phyloP scores from a whole-genome alignment of 495 filamentous ascomycete genomes.

The Amorphotheca resinae region DNA sequence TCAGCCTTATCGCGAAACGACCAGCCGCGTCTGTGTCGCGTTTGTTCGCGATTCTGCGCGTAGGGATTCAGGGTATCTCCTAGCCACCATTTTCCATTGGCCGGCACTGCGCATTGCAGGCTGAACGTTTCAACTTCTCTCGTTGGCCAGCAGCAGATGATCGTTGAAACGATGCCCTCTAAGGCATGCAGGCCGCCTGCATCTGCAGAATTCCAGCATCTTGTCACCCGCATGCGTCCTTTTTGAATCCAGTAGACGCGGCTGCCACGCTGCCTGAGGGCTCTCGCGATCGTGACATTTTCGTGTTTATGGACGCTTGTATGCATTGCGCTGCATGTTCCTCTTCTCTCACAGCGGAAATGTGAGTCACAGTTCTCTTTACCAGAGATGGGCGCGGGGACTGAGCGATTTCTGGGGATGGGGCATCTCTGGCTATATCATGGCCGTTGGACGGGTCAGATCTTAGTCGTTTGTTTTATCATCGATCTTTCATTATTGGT shows the following conservation, averaged over 20 bases:
- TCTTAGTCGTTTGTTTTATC: neutral
- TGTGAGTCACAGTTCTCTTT: slow-evolving; percentile 5
- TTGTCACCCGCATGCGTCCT: slow-evolving; percentile 2
- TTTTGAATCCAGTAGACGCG: slow-evolving; percentile 15
- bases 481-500: too few relatives aligned
- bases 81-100: neutral
- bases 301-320: slow-evolving; percentile 11
- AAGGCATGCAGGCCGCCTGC: slow-evolving; percentile 6
- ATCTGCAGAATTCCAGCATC: too few relatives aligned
- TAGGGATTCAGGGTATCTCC: neutral
- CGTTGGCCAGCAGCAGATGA: neutral
- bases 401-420: slow-evolving; percentile 1
- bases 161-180: slow-evolving; percentile 3
- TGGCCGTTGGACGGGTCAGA: slow-evolving; percentile 1
- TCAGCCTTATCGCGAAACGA: too few relatives aligned
- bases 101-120: slow-evolving; percentile 1
- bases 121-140: slow-evolving; percentile 6
- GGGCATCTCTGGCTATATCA: slow-evolving; percentile 7
- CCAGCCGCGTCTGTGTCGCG: slow-evolving; percentile 15
- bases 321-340: slow-evolving; percentile 2
- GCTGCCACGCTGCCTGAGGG: neutral
- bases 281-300: slow-evolving; percentile 16
- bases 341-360: neutral
- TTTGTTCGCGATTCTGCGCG: neutral
- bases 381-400: slow-evolving; percentile 2